phyloP scores from a whole-genome alignment of 2,329 filamentous ascomycete genomes.

The Colletotrichum abscissum region DNA sequence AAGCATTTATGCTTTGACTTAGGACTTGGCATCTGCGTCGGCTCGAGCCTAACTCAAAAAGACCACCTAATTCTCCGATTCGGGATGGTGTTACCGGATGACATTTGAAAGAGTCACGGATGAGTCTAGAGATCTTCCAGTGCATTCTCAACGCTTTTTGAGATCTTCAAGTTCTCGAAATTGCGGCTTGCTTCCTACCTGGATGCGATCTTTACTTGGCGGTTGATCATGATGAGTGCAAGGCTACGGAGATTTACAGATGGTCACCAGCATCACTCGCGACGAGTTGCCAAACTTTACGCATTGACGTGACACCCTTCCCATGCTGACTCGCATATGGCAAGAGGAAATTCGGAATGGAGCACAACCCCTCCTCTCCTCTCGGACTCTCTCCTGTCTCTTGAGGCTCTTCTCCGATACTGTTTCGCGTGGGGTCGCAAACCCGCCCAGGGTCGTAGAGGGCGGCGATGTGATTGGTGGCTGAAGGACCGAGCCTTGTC shows the following conservation, averaged over 20 bases:
- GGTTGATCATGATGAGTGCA: background rate
- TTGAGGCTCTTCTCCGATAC: slow-evolving; percentile 15
- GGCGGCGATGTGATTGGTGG: slow-evolving; percentile 11
- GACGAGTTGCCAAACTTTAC: slow-evolving; percentile 10
- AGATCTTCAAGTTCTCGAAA: background rate
- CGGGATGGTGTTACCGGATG: background rate
- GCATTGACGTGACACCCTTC: background rate
- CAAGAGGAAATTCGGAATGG: background rate
- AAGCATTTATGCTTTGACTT: background rate
- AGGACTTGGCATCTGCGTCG: slow-evolving; percentile 1
- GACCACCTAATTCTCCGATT: background rate
- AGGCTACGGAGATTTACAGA: background rate
- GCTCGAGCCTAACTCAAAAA: slow-evolving; percentile 26
- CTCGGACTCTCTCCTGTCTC: no score
- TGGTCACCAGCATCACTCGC: slow-evolving; percentile 15
- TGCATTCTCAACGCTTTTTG: background rate
- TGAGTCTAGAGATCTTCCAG: background rate
- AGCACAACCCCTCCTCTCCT: background rate
- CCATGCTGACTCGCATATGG: slow-evolving; percentile 10
- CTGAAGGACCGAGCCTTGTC: slow-evolving; percentile 10
- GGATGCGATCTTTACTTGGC: background rate
- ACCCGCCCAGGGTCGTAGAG: background rate
- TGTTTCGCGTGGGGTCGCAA: slow-evolving; percentile 23
- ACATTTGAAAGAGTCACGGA: background rate
- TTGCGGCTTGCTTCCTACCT: background rate